Percentiles rank a stretch among this genome's conserved stretches.
phyloP scores from a whole-genome alignment of 1,284 basidiomycete genomes.

The Cutaneotrichosporon sp. region DNA sequence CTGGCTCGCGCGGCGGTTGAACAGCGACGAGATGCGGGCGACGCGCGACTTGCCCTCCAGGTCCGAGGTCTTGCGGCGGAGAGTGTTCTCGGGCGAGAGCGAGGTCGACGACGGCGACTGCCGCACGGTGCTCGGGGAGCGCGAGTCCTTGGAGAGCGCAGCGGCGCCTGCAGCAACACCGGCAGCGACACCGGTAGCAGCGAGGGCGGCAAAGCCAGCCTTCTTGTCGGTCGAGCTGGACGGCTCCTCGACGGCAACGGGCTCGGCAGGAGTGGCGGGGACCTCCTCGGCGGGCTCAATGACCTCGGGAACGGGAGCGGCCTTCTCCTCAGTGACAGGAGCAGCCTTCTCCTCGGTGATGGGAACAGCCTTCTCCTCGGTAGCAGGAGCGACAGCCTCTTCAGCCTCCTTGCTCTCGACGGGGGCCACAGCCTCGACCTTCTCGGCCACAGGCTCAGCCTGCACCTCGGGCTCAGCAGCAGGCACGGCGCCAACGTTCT shows the following conservation, averaged over 20 bases:
- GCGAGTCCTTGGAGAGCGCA: neutral
- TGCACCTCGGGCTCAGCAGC: neutral
- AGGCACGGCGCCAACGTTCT: neutral
- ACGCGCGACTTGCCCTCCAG: neutral
- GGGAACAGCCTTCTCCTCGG: neutral
- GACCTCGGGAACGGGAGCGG: too few relatives aligned
- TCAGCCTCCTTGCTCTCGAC: neutral
- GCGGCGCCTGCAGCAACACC: neutral
- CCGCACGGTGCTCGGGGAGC: neutral
- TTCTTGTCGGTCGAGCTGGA: conserved; percentile 3
- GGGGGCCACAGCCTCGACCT: neutral
- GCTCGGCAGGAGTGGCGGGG: neutral
- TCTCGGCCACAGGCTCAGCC: neutral
- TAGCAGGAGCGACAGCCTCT: neutral
- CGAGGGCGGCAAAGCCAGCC: neutral
- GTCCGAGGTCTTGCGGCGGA: conserved; percentile 4
- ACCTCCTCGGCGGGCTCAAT: neutral
- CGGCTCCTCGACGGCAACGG: neutral
- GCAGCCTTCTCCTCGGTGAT: too few relatives aligned
- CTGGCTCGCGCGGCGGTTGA: conserved; percentile 6
- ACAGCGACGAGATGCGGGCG: conserved; percentile 13
- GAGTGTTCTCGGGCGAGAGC: neutral
- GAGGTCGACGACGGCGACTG: neutral
- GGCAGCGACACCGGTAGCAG: neutral
- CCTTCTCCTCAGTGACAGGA: neutral